Percentiles rank a stretch among this genome's conserved stretches.
phyloP scores from a whole-genome alignment of 495 filamentous ascomycete genomes.

The Chaetomidium leptoderma region DNA sequence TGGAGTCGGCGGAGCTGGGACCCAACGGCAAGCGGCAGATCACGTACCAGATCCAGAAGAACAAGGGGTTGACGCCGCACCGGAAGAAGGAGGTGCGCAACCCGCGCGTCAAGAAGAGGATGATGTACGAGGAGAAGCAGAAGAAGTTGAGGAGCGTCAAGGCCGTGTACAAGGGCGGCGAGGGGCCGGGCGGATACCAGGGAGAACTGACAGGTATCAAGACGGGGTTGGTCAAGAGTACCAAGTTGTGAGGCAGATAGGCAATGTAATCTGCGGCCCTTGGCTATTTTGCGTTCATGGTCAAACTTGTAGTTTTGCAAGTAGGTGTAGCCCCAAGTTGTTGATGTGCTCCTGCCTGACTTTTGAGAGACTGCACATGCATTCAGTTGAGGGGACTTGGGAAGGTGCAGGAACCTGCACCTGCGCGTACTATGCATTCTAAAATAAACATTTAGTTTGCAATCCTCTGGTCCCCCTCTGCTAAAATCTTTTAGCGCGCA shows the following conservation, averaged over 20 bases:
- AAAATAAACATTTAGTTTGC: too few species aligned
- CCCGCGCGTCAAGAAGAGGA: slow-evolving; percentile 94
- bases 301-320: too few species aligned
- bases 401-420: too few species aligned
- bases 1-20: slow-evolving; percentile 56
- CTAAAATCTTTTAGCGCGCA: too few species aligned
- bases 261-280: too few species aligned
- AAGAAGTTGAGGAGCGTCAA: slow-evolving; percentile 87
- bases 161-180: slow-evolving; percentile 81
- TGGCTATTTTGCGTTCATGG: too few species aligned
- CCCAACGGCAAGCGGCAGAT: slow-evolving; percentile 84
- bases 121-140: slow-evolving; percentile 87
- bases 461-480: too few species aligned
- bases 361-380: too few species aligned
- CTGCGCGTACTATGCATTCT: too few species aligned
- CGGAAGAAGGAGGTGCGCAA: slow-evolving; percentile 91
- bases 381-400: too few species aligned
- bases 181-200: slow-evolving; percentile 79
- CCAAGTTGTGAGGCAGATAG: slow-evolving; percentile 61
- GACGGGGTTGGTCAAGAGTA: slow-evolving; percentile 84
- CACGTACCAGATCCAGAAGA: slow-evolving; percentile 89
- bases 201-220: slow-evolving; percentile 97
- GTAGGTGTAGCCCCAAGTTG: too few species aligned
- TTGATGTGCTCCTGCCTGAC: too few species aligned
- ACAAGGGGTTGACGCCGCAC: slow-evolving; percentile 86